Conservation (phyloP, 2,329 filamentous ascomycete genomes). For the Nannizzia gypsea region DNA sequence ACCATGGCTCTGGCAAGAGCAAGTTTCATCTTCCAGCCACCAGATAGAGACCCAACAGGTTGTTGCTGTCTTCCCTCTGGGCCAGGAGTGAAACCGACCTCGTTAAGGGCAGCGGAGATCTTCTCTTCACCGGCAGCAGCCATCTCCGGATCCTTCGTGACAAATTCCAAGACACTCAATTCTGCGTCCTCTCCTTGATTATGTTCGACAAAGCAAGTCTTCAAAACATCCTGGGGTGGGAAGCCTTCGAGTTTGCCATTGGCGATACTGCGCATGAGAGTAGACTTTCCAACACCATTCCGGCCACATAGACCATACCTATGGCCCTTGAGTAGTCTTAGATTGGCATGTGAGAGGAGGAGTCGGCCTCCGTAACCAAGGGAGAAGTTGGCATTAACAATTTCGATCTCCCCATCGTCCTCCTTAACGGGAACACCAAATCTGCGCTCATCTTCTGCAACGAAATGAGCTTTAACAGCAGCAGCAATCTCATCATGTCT, state of each 20-base stretch:
- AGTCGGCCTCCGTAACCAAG: slow-evolving; percentile 97
- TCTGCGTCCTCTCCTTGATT: slow-evolving; percentile 98
- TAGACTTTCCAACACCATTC: slow-evolving; percentile 98
- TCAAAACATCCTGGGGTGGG: slow-evolving; percentile 78
- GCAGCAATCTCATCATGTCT: slow-evolving; percentile 56
- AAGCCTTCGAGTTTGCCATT: slow-evolving; percentile 95
- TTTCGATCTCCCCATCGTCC: slow-evolving; percentile 85
- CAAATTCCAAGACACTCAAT: slow-evolving; percentile 87
- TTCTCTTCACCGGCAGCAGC: slow-evolving; percentile 65
- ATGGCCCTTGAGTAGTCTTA: slow-evolving; percentile 88
- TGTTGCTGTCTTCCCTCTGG: slow-evolving; percentile 80
- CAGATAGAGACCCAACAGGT: slow-evolving; percentile 85
- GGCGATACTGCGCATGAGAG: slow-evolving; percentile 92
- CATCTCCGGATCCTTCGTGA: slow-evolving; percentile 78
- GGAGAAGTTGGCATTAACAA: slow-evolving; percentile 96
- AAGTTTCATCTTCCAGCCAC: slow-evolving; percentile 99
- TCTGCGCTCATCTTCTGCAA: slow-evolving; percentile 76
- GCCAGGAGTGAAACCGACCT: slow-evolving; percentile 88
- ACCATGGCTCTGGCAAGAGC: slow-evolving; percentile 93
- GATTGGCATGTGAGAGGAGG: slow-evolving; percentile 86
- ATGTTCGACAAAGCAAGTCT: slow-evolving; percentile 97
- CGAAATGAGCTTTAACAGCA: slow-evolving; percentile 63
- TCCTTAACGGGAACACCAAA: slow-evolving; percentile 75
- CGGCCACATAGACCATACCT: slow-evolving; percentile 93
- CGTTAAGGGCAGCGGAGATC: slow-evolving; percentile 70